Percentiles rank a stretch among this genome's conserved stretches.
phyloP scores from a whole-genome alignment of 176 grass and related monocot genomes.

The Musa itinerans region DNA sequence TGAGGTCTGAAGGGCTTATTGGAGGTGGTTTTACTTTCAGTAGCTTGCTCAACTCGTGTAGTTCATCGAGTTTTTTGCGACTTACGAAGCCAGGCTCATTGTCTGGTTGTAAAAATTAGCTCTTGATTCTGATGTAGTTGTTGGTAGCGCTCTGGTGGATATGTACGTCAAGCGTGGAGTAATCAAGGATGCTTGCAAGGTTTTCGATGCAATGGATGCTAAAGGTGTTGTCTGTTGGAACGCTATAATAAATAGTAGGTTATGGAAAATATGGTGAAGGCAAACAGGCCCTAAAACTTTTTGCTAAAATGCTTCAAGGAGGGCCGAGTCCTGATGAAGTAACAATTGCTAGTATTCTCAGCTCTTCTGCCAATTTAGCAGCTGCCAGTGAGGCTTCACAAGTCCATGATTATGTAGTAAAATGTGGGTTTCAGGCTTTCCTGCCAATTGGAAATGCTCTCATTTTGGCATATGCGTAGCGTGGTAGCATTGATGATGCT shows the following conservation, averaged over 20 bases:
- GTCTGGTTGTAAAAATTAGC: constrained; percentile 45
- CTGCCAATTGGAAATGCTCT: constrained; percentile 56
- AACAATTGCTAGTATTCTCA: constrained; percentile 60
- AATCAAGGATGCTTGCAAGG: constrained; percentile 32
- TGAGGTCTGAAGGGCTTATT: constrained; percentile 22
- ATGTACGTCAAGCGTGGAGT: constrained; percentile 53
- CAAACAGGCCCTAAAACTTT: constrained; percentile 48
- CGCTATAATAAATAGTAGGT: constrained; percentile 62
- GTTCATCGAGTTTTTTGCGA: neutral
- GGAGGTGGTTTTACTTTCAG: constrained; percentile 78
- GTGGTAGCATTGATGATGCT: constrained; percentile 47
- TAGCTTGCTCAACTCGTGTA: constrained; percentile 42
- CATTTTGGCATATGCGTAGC: constrained; percentile 65
- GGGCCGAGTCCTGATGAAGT: constrained; percentile 52
- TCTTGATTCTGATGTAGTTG: constrained; percentile 47
- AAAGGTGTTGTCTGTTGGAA: constrained; percentile 70
- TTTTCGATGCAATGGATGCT: constrained; percentile 42
- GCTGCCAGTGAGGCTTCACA: constrained; percentile 43
- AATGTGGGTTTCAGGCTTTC: constrained; percentile 34
- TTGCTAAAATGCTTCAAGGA: constrained; percentile 47
- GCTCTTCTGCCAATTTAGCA: constrained; percentile 56
- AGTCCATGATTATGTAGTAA: constrained; percentile 49
- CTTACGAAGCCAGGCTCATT: constrained; percentile 33
- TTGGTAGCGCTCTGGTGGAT: constrained; percentile 59
- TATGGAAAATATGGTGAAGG: constrained; percentile 34